Percentiles rank a stretch among this genome's conserved stretches.
Evolutionary conservation across 768 basidiomycete species (phyloP).

Genomic region (Tephrocybe sp.): DNA sequence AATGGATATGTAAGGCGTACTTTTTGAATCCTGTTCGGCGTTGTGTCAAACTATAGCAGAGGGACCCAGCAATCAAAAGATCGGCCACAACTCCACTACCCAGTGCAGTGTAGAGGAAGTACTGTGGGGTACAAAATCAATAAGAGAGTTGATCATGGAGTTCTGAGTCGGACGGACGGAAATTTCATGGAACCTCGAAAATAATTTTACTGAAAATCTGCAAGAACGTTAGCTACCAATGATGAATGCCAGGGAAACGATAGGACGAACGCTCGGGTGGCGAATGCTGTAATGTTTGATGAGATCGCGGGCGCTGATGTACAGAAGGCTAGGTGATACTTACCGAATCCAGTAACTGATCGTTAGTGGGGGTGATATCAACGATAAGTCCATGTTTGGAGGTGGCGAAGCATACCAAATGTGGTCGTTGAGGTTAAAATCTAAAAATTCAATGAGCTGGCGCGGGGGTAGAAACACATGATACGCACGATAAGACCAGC

Average conservation of each 20-base stretch:
- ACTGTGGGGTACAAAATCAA: constrained; percentile 15
- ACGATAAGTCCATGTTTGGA: neutral
- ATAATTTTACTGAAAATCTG: constrained; percentile 24
- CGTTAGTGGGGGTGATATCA: neutral
- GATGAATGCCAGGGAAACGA: too few species aligned
- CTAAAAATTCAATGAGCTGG: neutral
- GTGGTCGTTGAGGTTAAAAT: constrained; percentile 13
- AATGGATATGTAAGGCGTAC: constrained; percentile 17
- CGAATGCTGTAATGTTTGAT: constrained; percentile 20
- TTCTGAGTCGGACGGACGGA: constrained; percentile 17
- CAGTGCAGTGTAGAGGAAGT: constrained; percentile 29
- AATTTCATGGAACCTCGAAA: constrained; percentile 24
- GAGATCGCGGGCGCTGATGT: neutral
- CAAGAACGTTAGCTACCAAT: too few species aligned
- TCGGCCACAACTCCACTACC: constrained; percentile 39
- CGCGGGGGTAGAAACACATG: neutral
- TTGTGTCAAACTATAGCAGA: constrained; percentile 31
- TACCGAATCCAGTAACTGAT: constrained; percentile 19
- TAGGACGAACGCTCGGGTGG: constrained; percentile 28
- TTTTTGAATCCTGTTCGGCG: constrained; percentile 27
- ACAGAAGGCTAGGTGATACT: neutral
- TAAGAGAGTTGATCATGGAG: neutral
- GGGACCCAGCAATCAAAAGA: constrained; percentile 32
- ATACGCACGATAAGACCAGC: constrained; percentile 16
- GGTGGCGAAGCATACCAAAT: constrained; percentile 13